Evolutionary conservation across 352 stramenopile species (phyloP), one percentile per base, ranked within the genome.

Genomic region (Plasmopara muralis): DNA sequence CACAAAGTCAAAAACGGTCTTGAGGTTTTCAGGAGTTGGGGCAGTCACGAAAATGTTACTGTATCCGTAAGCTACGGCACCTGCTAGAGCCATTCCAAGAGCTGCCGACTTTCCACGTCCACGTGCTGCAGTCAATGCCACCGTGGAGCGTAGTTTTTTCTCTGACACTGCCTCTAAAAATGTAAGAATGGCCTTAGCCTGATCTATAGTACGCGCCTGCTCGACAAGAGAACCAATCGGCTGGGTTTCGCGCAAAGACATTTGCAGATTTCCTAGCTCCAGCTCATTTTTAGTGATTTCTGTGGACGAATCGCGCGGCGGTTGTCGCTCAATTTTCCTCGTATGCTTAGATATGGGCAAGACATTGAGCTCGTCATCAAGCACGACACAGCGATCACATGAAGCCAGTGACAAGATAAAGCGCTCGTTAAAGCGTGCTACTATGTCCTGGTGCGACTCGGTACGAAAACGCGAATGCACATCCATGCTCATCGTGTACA

Each of bases 341-440:
- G 97, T 86, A 64, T 95, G 79, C 60, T 94, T 92, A 57, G 85
- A 96, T 38, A 99, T 83, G 0, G 97, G 96, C 46, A 99, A 80
- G 48, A 99, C 95, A 74, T 99, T 99, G 53, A 99, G 82, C 72
- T 99, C 97, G 63, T 99, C 97, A 58, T 99, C 97, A 48, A 98
- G 90, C 33, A 99, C 95, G 38, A 99, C 79, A 72, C 96, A 99
- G 69, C 91, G 95, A 35, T 83, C 73, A 72, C 93, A 98, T 29
- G 94, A 91, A 1, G 80, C 85, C 34, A 99, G 77, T 35, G 91
- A 98, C 2, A 99, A 78, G 62, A 99, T 98, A 60, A 99, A 99
- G 52, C 97, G 89, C 77, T 99, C 97, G 72, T 99, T 99, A 68
- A 99, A 99, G 42, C 97, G 80, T 44, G 96, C 94, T 42, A 98